Conservation (phyloP, 208 protist species). For the Trypanosomatidae sp. region DNA sequence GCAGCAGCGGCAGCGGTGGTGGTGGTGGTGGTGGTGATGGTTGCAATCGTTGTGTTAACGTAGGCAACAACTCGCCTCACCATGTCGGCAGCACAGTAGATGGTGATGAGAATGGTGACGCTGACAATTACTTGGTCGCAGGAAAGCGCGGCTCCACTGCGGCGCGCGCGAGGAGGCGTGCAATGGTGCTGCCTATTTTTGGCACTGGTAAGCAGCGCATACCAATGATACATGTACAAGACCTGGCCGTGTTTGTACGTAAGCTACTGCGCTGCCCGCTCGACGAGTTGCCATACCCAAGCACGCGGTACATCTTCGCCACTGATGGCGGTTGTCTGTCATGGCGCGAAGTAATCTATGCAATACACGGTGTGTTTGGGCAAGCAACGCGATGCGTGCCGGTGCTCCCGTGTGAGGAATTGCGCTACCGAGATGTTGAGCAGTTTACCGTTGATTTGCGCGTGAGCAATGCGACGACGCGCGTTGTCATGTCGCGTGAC, state of each 20-base stretch:
- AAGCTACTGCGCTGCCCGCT: constrained; percentile 39
- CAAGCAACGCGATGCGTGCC: constrained; percentile 16
- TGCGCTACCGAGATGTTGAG: constrained; percentile 71
- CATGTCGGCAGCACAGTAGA: too few relatives aligned
- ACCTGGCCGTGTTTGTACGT: constrained; percentile 76
- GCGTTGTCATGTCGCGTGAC: constrained; percentile 36
- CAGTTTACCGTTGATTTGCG: constrained; percentile 81
- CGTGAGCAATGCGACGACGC: constrained; percentile 56
- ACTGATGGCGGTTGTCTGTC: constrained; percentile 62
- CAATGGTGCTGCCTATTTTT: constrained; percentile 60
- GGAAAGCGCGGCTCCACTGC: neutral
- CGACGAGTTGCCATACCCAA: constrained; percentile 38
- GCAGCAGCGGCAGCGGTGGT: constrained; percentile 7
- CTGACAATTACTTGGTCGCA: neutral
- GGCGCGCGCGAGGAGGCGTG: neutral
- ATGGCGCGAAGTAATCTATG: constrained; percentile 47
- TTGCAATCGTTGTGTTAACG: neutral
- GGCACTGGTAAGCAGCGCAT: constrained; percentile 78
- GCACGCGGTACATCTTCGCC: constrained; percentile 79
- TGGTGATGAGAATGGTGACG: neutral
- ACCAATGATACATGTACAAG: constrained; percentile 87
- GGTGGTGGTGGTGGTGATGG: neutral
- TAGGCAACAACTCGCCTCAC: too few relatives aligned
- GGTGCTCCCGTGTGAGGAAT: constrained; percentile 35
- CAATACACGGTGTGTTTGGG: constrained; percentile 77